Conservation (phyloP, 164 flowering plant genomes). For the Aristolochia contorta region DNA sequence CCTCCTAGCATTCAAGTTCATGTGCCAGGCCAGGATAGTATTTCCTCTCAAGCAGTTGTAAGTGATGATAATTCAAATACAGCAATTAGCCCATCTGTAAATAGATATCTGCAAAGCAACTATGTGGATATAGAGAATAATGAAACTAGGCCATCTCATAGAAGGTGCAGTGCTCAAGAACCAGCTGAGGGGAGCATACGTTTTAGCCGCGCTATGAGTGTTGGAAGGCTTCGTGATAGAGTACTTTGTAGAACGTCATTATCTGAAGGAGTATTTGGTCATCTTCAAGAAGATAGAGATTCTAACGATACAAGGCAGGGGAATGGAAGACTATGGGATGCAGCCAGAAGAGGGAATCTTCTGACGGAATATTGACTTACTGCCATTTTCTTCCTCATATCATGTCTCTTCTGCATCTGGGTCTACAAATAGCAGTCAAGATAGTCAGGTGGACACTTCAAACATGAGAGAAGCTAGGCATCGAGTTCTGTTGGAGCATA, state of each 20-base stretch:
- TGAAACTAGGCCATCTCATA: slow-evolving; percentile 34
- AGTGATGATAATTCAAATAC: slow-evolving; percentile 13
- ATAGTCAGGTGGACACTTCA: slow-evolving; percentile 36
- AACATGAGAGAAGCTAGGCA: slow-evolving; percentile 55
- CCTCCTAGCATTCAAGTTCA: slow-evolving; percentile 16
- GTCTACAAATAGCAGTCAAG: slow-evolving; percentile 30
- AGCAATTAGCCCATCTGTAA: slow-evolving; percentile 13
- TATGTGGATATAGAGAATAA: slow-evolving; percentile 22
- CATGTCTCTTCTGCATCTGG: slow-evolving; percentile 21
- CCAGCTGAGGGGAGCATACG: slow-evolving; percentile 68
- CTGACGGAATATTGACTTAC: slow-evolving; percentile 20
- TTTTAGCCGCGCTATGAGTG: slow-evolving; percentile 84
- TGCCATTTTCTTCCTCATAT: slow-evolving; percentile 26
- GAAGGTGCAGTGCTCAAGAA: slow-evolving; percentile 52
- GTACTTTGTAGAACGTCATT: slow-evolving; percentile 76
- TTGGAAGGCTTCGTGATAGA: slow-evolving; percentile 93
- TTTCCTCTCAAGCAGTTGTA: slow-evolving; percentile 18
- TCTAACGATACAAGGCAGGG: slow-evolving; percentile 26
- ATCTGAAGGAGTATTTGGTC: slow-evolving; percentile 44
- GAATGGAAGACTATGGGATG: slow-evolving; percentile 21
- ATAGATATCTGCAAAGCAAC: slow-evolving; percentile 24
- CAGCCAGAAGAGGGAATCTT: slow-evolving; percentile 16
- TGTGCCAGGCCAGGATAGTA: slow-evolving; percentile 12
- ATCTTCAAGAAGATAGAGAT: slow-evolving; percentile 45
- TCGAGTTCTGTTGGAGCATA: slow-evolving; percentile 58